Evolutionary conservation across 2,329 filamentous ascomycete species (phyloP), one percentile per base, ranked within the genome.

Genomic region (Blastomyces silverae): DNA sequence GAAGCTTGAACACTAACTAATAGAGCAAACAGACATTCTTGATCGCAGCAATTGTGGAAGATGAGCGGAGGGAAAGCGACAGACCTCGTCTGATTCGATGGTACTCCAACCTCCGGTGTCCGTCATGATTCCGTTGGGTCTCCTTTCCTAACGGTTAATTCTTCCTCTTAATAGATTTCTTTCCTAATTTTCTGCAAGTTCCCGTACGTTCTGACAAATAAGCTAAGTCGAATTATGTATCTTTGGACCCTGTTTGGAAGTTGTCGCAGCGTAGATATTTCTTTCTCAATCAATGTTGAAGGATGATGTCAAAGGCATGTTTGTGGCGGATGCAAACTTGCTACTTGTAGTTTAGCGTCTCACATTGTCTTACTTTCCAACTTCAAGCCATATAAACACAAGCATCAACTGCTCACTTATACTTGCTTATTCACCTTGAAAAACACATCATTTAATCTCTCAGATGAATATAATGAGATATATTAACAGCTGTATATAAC

Each of bases 71-170:
- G 11, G 55, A 61, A 25, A n/a, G 22, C 66, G 67, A 80, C 85
- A 71, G 84, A 96, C 92, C 77, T 93, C 93, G 81, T 97, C 93
- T 68, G 91, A 96, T 79, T 97, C 93, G 75, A 97, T 97, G 50
- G 93, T 97, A 78, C 95, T 96, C 93, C 93, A 97, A 68, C 93
- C 92, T 71, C 76, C 79, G 64, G 72, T 71, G 64, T 80, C 78
- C 31, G 87, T 89, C 79, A 89, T 90, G 86, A 87, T 88, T 44
- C 25, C 48, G 8, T 15, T 20, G 46, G 46, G 2, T 20, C 46
- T 64, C 20, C n/a, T 22, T 59, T 8, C 7, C 5, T 44, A 42
- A 15, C 5, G n/a, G n/a, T 3, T 28, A 15, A 3, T 22, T 37
- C 20, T 39, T n/a, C 31, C 11, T 25, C 25, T 42, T 59, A 15